Conservation (phyloP, 2,329 filamentous ascomycete species). For the Xylariales sp. region DNA sequence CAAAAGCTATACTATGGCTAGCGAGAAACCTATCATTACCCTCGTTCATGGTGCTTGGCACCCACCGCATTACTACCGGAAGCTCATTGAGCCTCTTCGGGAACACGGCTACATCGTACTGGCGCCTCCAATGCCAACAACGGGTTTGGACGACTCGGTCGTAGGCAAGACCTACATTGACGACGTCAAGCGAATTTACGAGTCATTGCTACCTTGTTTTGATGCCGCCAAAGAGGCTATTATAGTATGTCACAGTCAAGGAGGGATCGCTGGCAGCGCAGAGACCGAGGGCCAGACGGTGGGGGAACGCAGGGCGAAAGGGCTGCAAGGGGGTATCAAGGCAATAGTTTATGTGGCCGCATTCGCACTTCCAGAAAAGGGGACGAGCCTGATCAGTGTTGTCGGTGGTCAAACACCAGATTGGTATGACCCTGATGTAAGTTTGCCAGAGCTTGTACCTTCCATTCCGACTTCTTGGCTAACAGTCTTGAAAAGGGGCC, state of each 20-base stretch:
- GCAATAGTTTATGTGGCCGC: slow-evolving; percentile 23
- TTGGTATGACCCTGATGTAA: background rate
- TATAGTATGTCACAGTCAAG: slow-evolving; percentile 22
- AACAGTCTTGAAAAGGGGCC: too few species aligned
- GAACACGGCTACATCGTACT: slow-evolving; percentile 14
- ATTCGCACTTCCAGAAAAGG: slow-evolving; percentile 19
- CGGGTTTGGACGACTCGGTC: slow-evolving; percentile 18
- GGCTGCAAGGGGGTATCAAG: slow-evolving; percentile 24
- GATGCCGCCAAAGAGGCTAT: slow-evolving; percentile 19
- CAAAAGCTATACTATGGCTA: background rate
- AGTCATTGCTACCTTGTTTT: slow-evolving; percentile 15
- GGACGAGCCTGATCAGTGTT: slow-evolving; percentile 12
- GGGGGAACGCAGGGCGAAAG: slow-evolving; percentile 19
- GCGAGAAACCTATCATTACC: slow-evolving; percentile 15
- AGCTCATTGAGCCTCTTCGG: slow-evolving; percentile 17
- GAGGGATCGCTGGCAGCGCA: slow-evolving; percentile 25
- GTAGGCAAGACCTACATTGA: slow-evolving; percentile 20
- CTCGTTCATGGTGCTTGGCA: slow-evolving; percentile 20
- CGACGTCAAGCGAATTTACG: slow-evolving; percentile 17
- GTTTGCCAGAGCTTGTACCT: background rate
- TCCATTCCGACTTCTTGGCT: too few species aligned
- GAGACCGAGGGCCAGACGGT: slow-evolving; percentile 21
- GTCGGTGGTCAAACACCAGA: slow-evolving; percentile 10
- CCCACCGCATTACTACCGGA: slow-evolving; percentile 16
- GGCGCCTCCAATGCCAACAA: slow-evolving; percentile 12